Evolutionary conservation across 371 early-diverging fungal species (phyloP).

Genomic region (Mortierella polycephala): DNA sequence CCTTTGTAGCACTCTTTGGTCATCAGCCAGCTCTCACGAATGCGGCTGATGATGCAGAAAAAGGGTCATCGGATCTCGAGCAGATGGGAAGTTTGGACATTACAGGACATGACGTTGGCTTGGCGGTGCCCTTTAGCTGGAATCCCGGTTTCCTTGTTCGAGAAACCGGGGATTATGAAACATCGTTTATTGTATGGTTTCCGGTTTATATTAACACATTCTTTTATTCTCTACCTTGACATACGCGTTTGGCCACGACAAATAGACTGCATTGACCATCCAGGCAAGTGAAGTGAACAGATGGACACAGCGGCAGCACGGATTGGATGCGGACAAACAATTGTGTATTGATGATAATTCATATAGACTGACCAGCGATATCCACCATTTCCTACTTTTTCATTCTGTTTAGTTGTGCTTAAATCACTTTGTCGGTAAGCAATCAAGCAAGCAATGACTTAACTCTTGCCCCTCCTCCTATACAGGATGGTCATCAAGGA

Average conservation of each 20-base stretch:
- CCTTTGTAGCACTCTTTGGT: neutral
- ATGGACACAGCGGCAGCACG: neutral
- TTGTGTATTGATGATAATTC: neutral
- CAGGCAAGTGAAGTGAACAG: constrained; percentile 34
- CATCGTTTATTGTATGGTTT: neutral
- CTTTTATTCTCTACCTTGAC: constrained; percentile 6
- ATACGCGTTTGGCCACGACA: neutral
- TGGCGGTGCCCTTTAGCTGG: too few species aligned
- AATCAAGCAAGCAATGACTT: neutral
- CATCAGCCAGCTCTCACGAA: neutral
- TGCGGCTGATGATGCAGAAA: neutral
- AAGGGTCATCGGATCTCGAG: too few species aligned
- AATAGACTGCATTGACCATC: constrained; percentile 50
- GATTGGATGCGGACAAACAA: neutral
- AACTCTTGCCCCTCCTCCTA: too few species aligned
- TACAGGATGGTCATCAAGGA: too few species aligned
- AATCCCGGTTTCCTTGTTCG: neutral
- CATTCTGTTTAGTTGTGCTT: constrained; percentile 39
- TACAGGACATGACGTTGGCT: too few species aligned
- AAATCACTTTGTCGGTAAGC: constrained; percentile 56
- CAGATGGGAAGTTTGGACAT: too few species aligned
- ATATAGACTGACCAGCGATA: constrained; percentile 3
- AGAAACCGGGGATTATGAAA: neutral
- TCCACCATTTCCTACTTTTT: neutral
- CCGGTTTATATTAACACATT: constrained; percentile 4